Conservation (phyloP, 257 asterid species). For the Leptodermis oblonga region DNA sequence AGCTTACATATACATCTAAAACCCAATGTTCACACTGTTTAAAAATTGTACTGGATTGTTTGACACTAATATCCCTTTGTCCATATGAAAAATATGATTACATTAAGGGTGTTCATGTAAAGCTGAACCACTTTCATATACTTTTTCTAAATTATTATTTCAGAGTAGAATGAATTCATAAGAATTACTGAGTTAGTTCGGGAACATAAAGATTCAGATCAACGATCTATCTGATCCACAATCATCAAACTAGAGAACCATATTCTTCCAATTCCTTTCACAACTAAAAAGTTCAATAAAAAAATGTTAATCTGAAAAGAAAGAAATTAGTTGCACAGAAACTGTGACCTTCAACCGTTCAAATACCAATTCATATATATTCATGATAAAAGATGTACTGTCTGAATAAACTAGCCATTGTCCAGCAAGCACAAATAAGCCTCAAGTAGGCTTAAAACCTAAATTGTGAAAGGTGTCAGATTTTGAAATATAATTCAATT, state of each 20-base stretch:
- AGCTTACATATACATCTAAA: neutral
- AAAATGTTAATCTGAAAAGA: neutral
- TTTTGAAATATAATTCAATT: slow-evolving; percentile 18
- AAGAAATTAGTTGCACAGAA: neutral
- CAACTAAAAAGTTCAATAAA: neutral
- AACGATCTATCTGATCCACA: slow-evolving; percentile 3
- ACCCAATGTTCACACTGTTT: neutral
- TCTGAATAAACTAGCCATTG: neutral
- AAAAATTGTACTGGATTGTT: neutral
- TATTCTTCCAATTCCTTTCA: neutral
- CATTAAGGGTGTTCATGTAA: neutral
- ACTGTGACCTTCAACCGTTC: neutral
- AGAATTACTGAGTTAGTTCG: neutral
- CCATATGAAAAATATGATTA: neutral
- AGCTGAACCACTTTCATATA: neutral
- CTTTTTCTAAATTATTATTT: neutral
- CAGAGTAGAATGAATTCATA: neutral
- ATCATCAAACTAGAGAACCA: neutral
- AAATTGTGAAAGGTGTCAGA: slow-evolving; percentile 3
- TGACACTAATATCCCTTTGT: neutral
- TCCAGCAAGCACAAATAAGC: neutral
- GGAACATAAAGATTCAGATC: neutral
- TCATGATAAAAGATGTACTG: neutral
- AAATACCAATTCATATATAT: neutral
- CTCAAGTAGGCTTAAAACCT: neutral